Base-by-base conservation (phyloP, 257 asterid species). In the Nicotiana tabacum region DNA sequence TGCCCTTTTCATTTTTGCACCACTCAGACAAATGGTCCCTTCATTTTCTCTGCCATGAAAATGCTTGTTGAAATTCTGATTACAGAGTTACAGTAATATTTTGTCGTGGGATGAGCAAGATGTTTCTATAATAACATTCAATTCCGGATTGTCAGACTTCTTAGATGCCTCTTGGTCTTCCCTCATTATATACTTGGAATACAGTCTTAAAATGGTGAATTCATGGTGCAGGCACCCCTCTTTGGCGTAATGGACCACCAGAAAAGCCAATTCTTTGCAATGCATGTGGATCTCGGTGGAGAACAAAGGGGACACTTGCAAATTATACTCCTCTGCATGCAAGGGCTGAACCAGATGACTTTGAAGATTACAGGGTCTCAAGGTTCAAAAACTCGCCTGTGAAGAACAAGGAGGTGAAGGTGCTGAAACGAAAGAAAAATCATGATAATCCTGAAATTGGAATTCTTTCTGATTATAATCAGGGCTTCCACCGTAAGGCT, bases 231-330 rank as follows among this genome's bases (percentile, higher is more conserved):
- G 98, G 95, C 89, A 94, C 99, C 61, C 99, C 99, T 37, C 97
- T 96, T 66, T 96, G 99, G 99, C 97, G 99, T 64, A 96, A 96
- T 66, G 99, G 99, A 83, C 99, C 99, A 51, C 98, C 99, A 0
- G 99, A 94, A 90, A 96, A 96, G 92, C 99, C 99, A 46, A 90
- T 96, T 29, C 96, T 96, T 39, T 96, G 99, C 89, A 96, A 96
- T 90, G 99, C 99, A 53, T 96, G 99, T 90, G 99, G 99, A 74
- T 96, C 99, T 58, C 85, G 99, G 77, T 96, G 99, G 99, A 90
- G 99, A 87, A 96, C 99, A 17, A 96, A 96, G 89, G 99, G 99
- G 32, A 90, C 98, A 43, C 88, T 96, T 69, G 92, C 86, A 53
- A 96, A 96, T 88, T 96, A 96, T 82, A 93, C 98, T 48, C 99